Evolutionary conservation across 164 flowering plant genomes (phyloP), one percentile per base, ranked within the genome.

Genomic region (Kingdonia uniflora): DNA sequence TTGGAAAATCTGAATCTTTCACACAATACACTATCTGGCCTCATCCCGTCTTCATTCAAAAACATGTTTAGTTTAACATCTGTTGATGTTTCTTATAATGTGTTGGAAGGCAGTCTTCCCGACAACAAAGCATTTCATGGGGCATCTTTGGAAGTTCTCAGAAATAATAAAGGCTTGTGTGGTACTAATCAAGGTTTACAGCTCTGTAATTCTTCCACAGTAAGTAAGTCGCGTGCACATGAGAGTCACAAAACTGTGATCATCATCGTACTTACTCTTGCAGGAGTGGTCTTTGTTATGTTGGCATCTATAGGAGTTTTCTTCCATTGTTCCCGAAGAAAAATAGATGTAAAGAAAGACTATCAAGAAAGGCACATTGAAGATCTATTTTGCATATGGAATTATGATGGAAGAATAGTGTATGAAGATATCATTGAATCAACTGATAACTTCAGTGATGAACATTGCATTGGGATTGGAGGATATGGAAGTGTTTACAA

Each of bases 401-500:
- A 21, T 10, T 47, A 1, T 21, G 13, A 47, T 20, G 50, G 50
- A 1, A 47, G 15, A 11, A 47, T 19, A 5, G 15, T 22, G n/a
- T n/a, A n/a, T n/a, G n/a, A n/a, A n/a, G n/a, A 21, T 47, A 47
- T 47, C 24, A 47, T 47, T 7, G 14, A 19, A 22, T 22, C 52
- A 24, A 49, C 11, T 5, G 0, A 47, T 2, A 14, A 49, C 13
- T 45, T 45, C 20, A 20, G 20, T 11, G 17, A 19, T 10, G 15
- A 49, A n/a, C 19, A 49, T 6, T 49, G 52, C 39, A 49, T 49
- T 16, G 39, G 52, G 2, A 19, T 6, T 2, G 52, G 52, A 25
- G 38, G 52, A 29, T 49, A 49, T 49, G 52, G 29, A 49, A 49
- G 19, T 15, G 38, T 49, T 25, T 49, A 49, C 14, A 49, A 26